These are phyloP conservation scores for Arabis alpina DNA, from an alignment of 345 rosid species.

Conservation along the genomic window DNA sequence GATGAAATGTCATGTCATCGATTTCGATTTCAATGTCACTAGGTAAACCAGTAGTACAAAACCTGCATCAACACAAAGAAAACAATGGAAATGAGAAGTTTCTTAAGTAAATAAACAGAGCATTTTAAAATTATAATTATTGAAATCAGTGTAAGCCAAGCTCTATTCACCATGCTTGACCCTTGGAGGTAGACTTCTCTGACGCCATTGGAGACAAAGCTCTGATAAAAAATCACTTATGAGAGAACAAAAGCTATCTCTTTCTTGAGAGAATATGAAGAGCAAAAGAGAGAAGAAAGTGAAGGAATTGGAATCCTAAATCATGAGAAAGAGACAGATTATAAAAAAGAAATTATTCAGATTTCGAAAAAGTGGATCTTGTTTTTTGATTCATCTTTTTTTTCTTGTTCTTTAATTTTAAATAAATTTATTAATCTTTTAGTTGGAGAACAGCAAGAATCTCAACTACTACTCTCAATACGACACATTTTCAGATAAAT, in stretches of 20 bases:
- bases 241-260: conserved; percentile 22
- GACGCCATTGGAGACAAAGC: conserved; percentile 58
- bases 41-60: conserved; percentile 88
- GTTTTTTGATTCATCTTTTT: conserved; percentile 28
- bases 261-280: conserved; percentile 23
- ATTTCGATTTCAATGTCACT: conserved; percentile 89
- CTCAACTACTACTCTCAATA: conserved; percentile 54
- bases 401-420: background rate
- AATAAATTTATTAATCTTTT: conserved; percentile 20
- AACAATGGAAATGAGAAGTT: background rate
- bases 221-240: background rate
- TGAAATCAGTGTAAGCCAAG: background rate
- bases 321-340: conserved; percentile 50
- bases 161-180: conserved; percentile 86
- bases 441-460: conserved; percentile 51
- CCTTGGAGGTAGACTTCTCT: conserved; percentile 69
- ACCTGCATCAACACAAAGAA: conserved; percentile 51
- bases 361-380: conserved; percentile 52
- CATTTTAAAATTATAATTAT: background rate
- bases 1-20: conserved; percentile 89
- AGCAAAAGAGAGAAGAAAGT: conserved; percentile 16
- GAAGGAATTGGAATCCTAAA: conserved; percentile 50
- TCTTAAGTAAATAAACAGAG: too few relatives aligned
- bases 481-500: conserved; percentile 36
- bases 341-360: conserved; percentile 38